Conservation (phyloP, 2,329 filamentous ascomycete genomes). For the Penicillium expansum region DNA sequence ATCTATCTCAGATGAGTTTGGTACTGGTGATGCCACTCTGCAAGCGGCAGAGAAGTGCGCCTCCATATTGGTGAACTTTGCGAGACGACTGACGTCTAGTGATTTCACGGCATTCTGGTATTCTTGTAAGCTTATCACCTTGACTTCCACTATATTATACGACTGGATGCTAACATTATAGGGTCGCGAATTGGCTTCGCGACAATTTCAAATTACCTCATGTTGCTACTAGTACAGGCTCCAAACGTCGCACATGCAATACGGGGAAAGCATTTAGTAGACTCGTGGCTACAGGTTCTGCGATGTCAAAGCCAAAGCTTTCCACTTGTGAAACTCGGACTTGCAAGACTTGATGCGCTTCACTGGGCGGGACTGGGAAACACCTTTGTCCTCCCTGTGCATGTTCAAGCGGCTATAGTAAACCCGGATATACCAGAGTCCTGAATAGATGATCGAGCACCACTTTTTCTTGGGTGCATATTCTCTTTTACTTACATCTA, state of each 20-base stretch:
- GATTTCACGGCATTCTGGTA: too few relatives aligned
- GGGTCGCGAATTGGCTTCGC: conserved; percentile 36
- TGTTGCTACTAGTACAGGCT: conserved; percentile 33
- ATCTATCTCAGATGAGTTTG: too few relatives aligned
- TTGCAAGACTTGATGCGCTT: conserved; percentile 32
- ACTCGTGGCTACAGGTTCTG: conserved; percentile 31
- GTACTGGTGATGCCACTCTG: too few relatives aligned
- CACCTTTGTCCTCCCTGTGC: conserved; percentile 26
- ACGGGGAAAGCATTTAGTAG: conserved; percentile 28
- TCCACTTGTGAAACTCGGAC: conserved; percentile 30
- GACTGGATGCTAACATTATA: not conserved
- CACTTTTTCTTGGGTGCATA: not conserved
- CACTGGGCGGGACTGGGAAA: too few relatives aligned
- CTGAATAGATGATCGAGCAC: not conserved
- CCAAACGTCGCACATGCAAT: conserved; percentile 28
- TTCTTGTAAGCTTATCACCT: conserved; percentile 26
- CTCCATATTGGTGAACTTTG: too few relatives aligned
- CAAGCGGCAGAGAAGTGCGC: too few relatives aligned
- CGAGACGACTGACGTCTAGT: too few relatives aligned
- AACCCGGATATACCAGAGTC: not conserved
- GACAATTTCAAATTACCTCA: conserved; percentile 36
- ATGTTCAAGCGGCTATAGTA: conserved; percentile 23
- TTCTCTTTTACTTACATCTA: not conserved
- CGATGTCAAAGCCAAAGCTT: conserved; percentile 32
- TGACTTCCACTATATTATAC: too few relatives aligned